A percentile compares a stretch with the other conserved stretches of the same genome.
Conservation (phyloP, 140 eudicot genomes). For the Eryngium alpinum region DNA sequence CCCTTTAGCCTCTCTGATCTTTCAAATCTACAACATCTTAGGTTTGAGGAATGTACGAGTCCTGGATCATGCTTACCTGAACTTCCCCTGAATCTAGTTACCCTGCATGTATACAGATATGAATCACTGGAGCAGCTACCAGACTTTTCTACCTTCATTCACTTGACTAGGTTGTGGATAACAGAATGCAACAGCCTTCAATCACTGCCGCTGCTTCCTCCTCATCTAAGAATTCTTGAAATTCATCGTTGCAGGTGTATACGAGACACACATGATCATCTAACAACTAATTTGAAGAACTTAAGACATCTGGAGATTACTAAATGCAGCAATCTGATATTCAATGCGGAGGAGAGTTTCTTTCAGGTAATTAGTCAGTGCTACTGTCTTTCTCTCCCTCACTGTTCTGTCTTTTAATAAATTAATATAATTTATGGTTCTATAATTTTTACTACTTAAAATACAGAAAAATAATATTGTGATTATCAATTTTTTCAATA, state of each 20-base stretch:
- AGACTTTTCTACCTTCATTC: not conserved
- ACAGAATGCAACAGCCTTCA: not conserved
- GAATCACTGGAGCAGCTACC: not conserved
- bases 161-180: not conserved
- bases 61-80: not conserved
- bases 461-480: too few species aligned
- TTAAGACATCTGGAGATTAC: not conserved
- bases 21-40: too few species aligned
- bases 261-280: not conserved
- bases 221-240: not conserved
- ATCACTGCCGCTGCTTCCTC: not conserved
- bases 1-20: not conserved
- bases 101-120: not conserved
- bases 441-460: too few species aligned
- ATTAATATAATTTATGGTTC: too few species aligned
- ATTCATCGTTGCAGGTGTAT: not conserved
- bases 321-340: not conserved
- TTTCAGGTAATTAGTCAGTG: not conserved
- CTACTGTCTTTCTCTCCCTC: too few species aligned
- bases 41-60: not conserved
- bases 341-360: not conserved
- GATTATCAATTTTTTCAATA: too few species aligned
- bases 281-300: not conserved
- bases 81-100: too few species aligned
- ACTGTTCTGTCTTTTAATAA: too few species aligned